Base-by-base conservation (phyloP, 441 rosid species). In the Geranium incanum region DNA sequence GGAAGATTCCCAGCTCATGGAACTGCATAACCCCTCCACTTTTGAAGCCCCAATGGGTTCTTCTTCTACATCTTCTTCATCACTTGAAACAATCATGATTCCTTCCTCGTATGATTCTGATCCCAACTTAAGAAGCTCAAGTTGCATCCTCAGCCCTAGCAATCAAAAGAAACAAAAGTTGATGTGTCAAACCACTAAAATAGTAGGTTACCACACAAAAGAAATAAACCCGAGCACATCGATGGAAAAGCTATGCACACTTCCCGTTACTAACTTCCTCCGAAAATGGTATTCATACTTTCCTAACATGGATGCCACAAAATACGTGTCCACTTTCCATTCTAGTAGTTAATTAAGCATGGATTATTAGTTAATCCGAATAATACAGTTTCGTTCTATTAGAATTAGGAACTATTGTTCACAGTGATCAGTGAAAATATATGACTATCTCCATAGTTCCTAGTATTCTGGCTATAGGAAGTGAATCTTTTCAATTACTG, bases 101-200 rank as follows among this genome's bases (percentile, higher is more conserved):
- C 89, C 90, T 77, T 89, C 98, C 4, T 71, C 79, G 57, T 88
- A 87, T 68, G 86, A 69, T 68, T 87, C 89, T 19, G 97, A 88
- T 79, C 88, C 97, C 66, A 83, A 80, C 75, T 90, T 95, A 39
- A 95, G 94, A n/a, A 93, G 89, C 73, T 93, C 88, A 73, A 95
- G 95, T 83, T 93, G 99, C 95, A 83, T 82, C 69, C 97, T 84
- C 59, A 95, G 98, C 63, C 97, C 99, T 95, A 74, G 50, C 68
- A 71, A 11, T 68, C 59, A 72, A 50, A 62, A 38, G 39, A 62
- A 48, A 45, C 50, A 33, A 39, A 67, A 64, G 12, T 36, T 59
- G 15, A 50, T 3, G 12, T 3, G n/a, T 50, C 5, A 50, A 50
- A 3, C 7, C 43, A 5, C 18, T 18, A 12, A 36, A 45, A 36